Evolutionary conservation across 2,329 filamentous ascomycete species (phyloP).

Genomic region (Colletotrichum kahawae): DNA sequence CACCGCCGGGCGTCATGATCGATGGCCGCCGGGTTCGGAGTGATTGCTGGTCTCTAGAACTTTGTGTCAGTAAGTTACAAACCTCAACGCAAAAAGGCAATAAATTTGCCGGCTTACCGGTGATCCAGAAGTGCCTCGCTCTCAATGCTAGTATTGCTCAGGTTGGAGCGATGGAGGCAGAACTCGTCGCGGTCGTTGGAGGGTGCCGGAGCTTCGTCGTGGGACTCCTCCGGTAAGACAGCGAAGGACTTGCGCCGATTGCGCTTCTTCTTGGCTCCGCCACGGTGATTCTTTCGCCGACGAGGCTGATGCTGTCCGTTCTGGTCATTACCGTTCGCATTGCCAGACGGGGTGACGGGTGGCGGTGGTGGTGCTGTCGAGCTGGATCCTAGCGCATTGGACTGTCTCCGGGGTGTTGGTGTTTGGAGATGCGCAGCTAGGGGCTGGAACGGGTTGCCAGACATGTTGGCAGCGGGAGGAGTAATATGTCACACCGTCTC

Average conservation of each 20-base stretch:
- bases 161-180: slow-evolving; percentile 59
- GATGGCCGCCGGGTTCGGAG: slow-evolving; percentile 70
- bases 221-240: slow-evolving; percentile 60
- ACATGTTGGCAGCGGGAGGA: slow-evolving; percentile 27
- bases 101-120: slow-evolving; percentile 54
- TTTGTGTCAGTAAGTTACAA: neutral
- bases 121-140: slow-evolving; percentile 90
- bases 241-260: slow-evolving; percentile 83
- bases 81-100: neutral
- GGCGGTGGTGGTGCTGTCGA: slow-evolving; percentile 17
- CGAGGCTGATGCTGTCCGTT: slow-evolving; percentile 23
- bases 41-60: slow-evolving; percentile 58
- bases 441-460: slow-evolving; percentile 36
- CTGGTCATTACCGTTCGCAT: slow-evolving; percentile 9
- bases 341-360: neutral
- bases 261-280: slow-evolving; percentile 79
- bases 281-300: slow-evolving; percentile 74
- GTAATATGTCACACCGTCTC: slow-evolving; percentile 3
- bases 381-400: slow-evolving; percentile 16
- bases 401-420: slow-evolving; percentile 1
- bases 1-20: slow-evolving; percentile 41
- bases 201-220: slow-evolving; percentile 37
- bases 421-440: slow-evolving; percentile 23
- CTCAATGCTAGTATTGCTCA: slow-evolving; percentile 87
- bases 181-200: slow-evolving; percentile 44